Evolutionary conservation across 2,329 filamentous ascomycete genomes (phyloP).

Genomic region (Microcera coccophila): DNA sequence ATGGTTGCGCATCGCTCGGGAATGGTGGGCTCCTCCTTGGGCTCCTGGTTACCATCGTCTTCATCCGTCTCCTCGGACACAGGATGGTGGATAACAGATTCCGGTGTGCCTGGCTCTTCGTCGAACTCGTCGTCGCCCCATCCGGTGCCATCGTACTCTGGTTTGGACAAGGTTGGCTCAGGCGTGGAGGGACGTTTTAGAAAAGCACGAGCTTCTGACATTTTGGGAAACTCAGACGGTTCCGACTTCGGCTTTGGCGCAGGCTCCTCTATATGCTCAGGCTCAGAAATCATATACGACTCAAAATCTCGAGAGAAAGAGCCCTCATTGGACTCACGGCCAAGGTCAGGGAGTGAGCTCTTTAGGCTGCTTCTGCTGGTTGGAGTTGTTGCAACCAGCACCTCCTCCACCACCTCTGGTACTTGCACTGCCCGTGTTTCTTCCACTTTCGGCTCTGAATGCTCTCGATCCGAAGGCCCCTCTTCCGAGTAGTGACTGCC

Average conservation of each 20-base stretch:
- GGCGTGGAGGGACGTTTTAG: constrained; percentile 48
- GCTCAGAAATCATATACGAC: constrained; percentile 45
- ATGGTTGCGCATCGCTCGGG: constrained; percentile 85
- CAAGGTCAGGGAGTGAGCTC: constrained; percentile 37
- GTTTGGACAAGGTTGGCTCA: constrained; percentile 50
- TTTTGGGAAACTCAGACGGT: constrained; percentile 27
- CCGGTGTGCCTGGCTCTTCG: constrained; percentile 69
- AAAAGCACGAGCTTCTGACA: constrained; percentile 35
- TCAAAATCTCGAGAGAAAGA: constrained; percentile 44
- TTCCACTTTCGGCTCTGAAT: constrained; percentile 10
- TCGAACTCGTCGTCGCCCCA: constrained; percentile 55
- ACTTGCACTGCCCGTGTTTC: constrained; percentile 3
- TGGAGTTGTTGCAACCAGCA: constrained; percentile 41
- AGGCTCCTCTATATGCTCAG: constrained; percentile 29
- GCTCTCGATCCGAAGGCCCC: constrained; percentile 22
- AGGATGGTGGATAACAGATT: constrained; percentile 83
- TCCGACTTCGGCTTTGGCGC: constrained; percentile 12
- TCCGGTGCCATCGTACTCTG: constrained; percentile 60
- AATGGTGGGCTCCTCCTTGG: constrained; percentile 58
- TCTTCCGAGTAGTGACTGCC: constrained; percentile 36
- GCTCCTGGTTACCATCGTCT: constrained; percentile 41
- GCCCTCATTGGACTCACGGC: constrained; percentile 30
- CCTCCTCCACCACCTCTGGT: constrained; percentile 41
- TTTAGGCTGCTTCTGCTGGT: constrained; percentile 18
- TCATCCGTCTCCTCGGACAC: constrained; percentile 41